These are phyloP conservation scores for Colletotrichum ledebouriae DNA, from an alignment of 2,329 filamentous ascomycete species.

Conservation along the genomic window DNA sequence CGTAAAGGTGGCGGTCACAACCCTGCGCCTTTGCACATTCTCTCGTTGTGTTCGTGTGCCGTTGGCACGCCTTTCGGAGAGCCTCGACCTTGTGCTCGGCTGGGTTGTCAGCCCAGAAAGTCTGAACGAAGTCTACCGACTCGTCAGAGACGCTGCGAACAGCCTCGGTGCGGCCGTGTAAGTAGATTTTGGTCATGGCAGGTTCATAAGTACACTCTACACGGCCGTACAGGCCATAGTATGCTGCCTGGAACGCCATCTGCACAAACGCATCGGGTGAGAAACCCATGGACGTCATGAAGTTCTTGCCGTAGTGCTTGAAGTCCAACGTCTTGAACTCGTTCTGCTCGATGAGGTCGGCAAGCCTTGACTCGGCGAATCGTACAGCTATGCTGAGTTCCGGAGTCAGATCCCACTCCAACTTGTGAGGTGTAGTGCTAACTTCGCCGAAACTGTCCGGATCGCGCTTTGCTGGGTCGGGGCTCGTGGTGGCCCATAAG, in stretches of 20 bases:
- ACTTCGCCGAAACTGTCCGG: constrained; percentile 93
- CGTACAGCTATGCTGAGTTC: constrained; percentile 91
- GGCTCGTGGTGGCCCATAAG: constrained; percentile 90
- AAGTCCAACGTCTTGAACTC: constrained; percentile 96
- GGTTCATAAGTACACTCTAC: constrained; percentile 97
- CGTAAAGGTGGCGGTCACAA: constrained; percentile 93
- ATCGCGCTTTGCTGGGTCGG: constrained; percentile 92
- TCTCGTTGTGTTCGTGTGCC: constrained; percentile 83
- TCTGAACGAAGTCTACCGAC: constrained; percentile 88
- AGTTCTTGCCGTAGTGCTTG: constrained; percentile 91
- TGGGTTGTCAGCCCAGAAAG: constrained; percentile 94
- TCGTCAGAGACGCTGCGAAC: constrained; percentile 88
- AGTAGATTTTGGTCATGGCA: constrained; percentile 95
- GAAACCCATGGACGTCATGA: constrained; percentile 96
- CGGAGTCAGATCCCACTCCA: constrained; percentile 97
- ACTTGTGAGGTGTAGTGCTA: constrained; percentile 91
- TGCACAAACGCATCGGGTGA: constrained; percentile 98
- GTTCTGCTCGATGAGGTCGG: constrained; percentile 95
- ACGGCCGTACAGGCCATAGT: constrained; percentile 95
- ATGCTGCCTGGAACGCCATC: constrained; percentile 98
- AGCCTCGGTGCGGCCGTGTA: constrained; percentile 95
- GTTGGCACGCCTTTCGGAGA: constrained; percentile 84
- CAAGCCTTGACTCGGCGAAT: constrained; percentile 94
- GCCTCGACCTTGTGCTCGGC: constrained; percentile 87
- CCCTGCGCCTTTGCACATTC: constrained; percentile 92